Percentiles rank a stretch among this genome's conserved stretches.
Conservation (phyloP, 2,329 filamentous ascomycete genomes). For the Monosporascus sp. region DNA sequence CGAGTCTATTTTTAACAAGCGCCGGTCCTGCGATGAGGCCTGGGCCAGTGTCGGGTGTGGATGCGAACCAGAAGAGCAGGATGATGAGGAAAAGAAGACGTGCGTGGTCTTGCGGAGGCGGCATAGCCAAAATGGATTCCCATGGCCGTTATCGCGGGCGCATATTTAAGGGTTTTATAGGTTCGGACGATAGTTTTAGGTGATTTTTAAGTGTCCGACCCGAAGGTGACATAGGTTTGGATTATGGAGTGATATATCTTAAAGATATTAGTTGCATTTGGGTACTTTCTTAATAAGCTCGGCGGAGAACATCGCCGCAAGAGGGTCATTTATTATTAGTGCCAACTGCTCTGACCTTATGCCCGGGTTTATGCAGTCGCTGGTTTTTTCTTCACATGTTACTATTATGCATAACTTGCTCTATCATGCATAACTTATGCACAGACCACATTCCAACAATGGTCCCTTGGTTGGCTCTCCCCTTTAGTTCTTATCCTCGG, state of each 20-base stretch:
- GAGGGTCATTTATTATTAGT: too few relatives aligned
- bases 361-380: too few relatives aligned
- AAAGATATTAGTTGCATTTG: too few relatives aligned
- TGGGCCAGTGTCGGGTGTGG: constrained; percentile 33
- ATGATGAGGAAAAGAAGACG: constrained; percentile 38
- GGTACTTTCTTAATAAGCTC: too few relatives aligned
- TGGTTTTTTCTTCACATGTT: too few relatives aligned
- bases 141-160: constrained; percentile 17
- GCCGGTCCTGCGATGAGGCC: constrained; percentile 38
- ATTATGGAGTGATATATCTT: not conserved
- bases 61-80: constrained; percentile 39
- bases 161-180: constrained; percentile 1
- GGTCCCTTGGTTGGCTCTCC: not conserved
- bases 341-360: too few relatives aligned
- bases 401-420: too few relatives aligned
- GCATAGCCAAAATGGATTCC: constrained; percentile 34
- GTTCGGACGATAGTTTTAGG: not conserved
- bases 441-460: not conserved
- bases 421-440: too few relatives aligned
- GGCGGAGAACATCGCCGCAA: too few relatives aligned
- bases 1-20: constrained; percentile 39
- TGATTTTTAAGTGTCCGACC: not conserved
- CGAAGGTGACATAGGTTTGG: not conserved
- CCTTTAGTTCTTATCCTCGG: not conserved
- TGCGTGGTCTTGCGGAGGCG: constrained; percentile 40